Evolutionary conservation across 225 moss, liverwort and hornwort species (phyloP).

Genomic region (Physcomitrellopsis africana): DNA sequence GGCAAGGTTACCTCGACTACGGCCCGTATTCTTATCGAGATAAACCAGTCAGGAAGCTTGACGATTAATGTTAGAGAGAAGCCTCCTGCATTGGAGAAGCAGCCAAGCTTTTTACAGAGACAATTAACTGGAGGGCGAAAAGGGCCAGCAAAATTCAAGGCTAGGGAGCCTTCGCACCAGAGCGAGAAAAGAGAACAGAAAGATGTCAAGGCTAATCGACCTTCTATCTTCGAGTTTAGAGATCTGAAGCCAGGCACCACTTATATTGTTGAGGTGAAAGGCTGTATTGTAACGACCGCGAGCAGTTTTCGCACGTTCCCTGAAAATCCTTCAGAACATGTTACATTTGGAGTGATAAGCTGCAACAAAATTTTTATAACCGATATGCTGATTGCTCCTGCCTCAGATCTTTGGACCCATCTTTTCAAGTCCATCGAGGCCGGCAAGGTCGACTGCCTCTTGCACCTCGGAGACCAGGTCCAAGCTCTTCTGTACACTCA

Average conservation of each 20-base stretch:
- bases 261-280: constrained; percentile 52
- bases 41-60: constrained; percentile 34
- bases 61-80: constrained; percentile 35
- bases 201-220: constrained; percentile 41
- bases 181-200: constrained; percentile 4
- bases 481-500: not conserved
- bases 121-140: constrained; percentile 16
- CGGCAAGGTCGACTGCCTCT: constrained; percentile 57
- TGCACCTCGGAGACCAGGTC: constrained; percentile 82
- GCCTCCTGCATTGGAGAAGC: constrained; percentile 8
- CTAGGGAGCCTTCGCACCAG: not conserved
- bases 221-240: constrained; percentile 52
- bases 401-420: constrained; percentile 68
- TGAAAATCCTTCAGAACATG: constrained; percentile 19
- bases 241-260: constrained; percentile 42
- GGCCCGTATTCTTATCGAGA: constrained; percentile 63
- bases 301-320: constrained; percentile 65
- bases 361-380: constrained; percentile 82
- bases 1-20: constrained; percentile 63
- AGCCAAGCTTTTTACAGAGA: constrained; percentile 23
- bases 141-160: not conserved
- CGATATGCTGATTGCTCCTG: constrained; percentile 48
- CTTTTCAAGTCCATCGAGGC: constrained; percentile 49
- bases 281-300: constrained; percentile 17
- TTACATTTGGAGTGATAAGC: constrained; percentile 65